Base-by-base conservation (phyloP, 202 grass and related monocot genomes). In the Digitaria exilis region DNA sequence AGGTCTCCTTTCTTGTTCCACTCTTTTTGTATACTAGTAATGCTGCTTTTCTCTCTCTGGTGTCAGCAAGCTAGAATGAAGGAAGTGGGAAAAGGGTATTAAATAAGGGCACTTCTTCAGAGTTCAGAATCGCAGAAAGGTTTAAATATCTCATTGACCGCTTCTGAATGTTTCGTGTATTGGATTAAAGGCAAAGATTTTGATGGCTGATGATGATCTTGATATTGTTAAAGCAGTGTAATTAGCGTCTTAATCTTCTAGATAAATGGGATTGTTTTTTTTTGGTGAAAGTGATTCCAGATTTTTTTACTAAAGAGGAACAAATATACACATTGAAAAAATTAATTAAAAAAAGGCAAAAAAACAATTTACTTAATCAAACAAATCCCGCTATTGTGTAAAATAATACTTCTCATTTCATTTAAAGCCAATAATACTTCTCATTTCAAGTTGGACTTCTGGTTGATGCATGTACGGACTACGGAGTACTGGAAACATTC, bases 1-100 rank as follows among this genome's bases (percentile, higher is more conserved):
- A 16, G 14, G n/a, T 16, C 37, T 28, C 30, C 2, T 34, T 34
- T 69, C 21, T 63, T 69, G 26, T 29, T 34, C 83, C 71, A 44
- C 56, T 78, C 57, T 54, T 86, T 80, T 46, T 85, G 57, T 86
- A 78, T 72, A 21, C 6, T 48, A 77, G 7, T 64, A 19, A 24
- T 22, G 41, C 19, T 69, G 9, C n/a, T 57, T 24, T 58, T 68
- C 11, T 70, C 52, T 85, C 75, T 34, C 9, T 69, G 26, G 32
- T 64, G 65, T 86, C 72, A 78, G 78, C 48, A 31, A 25, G 87
- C 28, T 71, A 17, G n/a, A 81, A 64, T 37, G 26, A 70, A 78
- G 25, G 63, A 44, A 26, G 62, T 11, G 67, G 42, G 31, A 48
- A 46, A 24, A 62, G 35, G 42, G 29, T 3, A 7, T 79, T 41